phyloP scores from a whole-genome alignment of 2,329 filamentous ascomycete species.

The Penicillium sp. region DNA sequence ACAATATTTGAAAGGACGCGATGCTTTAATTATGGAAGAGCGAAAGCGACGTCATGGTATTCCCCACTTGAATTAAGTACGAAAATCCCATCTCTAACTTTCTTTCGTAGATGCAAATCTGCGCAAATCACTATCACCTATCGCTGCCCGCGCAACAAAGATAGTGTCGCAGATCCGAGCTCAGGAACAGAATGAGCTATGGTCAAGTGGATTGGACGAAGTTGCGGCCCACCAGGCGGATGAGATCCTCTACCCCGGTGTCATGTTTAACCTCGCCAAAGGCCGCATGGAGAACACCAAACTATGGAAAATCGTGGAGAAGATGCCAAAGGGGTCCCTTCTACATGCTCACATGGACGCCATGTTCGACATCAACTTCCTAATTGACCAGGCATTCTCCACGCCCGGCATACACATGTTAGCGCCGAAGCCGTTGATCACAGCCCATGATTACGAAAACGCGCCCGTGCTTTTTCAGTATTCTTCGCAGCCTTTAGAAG shows the following conservation, averaged over 20 bases:
- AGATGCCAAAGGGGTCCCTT: constrained; percentile 71
- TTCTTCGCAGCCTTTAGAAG: constrained; percentile 40
- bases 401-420: constrained; percentile 66
- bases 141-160: constrained; percentile 65
- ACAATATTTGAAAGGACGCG: constrained; percentile 68
- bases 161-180: constrained; percentile 73
- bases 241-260: constrained; percentile 68
- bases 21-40: constrained; percentile 69
- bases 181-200: constrained; percentile 65
- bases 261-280: constrained; percentile 86
- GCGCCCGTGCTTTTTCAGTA: constrained; percentile 57
- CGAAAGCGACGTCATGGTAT: constrained; percentile 70
- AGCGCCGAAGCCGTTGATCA: constrained; percentile 51
- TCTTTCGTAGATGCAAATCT: constrained; percentile 23
- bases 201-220: constrained; percentile 67
- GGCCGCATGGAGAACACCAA: constrained; percentile 75
- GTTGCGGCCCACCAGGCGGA: constrained; percentile 53
- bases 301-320: constrained; percentile 73
- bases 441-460: constrained; percentile 45
- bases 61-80: constrained; percentile 9
- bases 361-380: constrained; percentile 77
- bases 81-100: constrained; percentile 1
- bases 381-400: constrained; percentile 61
- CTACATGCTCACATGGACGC: constrained; percentile 78
- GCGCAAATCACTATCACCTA: constrained; percentile 57